A percentile compares a stretch with the other conserved stretches of the same genome.
Conservation (phyloP, 441 rosid species). For the Arabidopsis lyrata region DNA sequence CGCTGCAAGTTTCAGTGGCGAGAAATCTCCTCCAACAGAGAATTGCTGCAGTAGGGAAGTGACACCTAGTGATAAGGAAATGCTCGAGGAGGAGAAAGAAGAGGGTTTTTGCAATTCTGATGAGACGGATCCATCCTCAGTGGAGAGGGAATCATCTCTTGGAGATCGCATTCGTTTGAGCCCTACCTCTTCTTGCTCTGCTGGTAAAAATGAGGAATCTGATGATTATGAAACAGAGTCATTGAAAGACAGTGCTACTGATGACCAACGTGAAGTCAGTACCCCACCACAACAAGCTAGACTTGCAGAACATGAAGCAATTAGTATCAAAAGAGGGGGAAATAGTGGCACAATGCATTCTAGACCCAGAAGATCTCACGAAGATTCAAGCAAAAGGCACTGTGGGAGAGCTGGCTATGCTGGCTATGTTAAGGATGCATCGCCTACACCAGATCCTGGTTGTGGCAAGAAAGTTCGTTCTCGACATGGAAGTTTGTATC, state of each 20-base stretch:
- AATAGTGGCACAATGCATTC: conserved; percentile 37
- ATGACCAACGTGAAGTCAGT: conserved; percentile 39
- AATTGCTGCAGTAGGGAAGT: conserved; percentile 43
- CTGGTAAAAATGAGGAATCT: conserved; percentile 48
- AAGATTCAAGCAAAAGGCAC: conserved; percentile 36
- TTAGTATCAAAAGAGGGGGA: conserved; percentile 30
- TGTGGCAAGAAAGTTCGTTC: conserved; percentile 38
- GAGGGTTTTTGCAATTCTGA: conserved; percentile 41
- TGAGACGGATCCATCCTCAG: conserved; percentile 43
- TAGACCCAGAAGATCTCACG: conserved; percentile 38
- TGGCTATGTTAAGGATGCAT: conserved; percentile 40
- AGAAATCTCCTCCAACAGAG: conserved; percentile 45
- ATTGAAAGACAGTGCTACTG: conserved; percentile 45
- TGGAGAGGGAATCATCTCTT: conserved; percentile 53
- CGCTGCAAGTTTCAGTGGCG: conserved; percentile 43
- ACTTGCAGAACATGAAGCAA: conserved; percentile 40
- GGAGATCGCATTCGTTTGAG: conserved; percentile 49
- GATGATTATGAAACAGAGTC: conserved; percentile 52
- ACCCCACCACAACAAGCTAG: conserved; percentile 42
- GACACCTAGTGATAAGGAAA: conserved; percentile 46
- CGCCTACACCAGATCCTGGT: conserved; percentile 37
- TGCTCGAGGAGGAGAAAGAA: conserved; percentile 42
- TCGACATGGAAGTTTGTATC: conserved; percentile 37
- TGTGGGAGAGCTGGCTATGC: conserved; percentile 40
- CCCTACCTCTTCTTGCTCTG: conserved; percentile 54